A percentile compares a stretch with the other conserved stretches of the same genome.
Conservation (phyloP, 345 rosid species). For the Populus davidiana region DNA sequence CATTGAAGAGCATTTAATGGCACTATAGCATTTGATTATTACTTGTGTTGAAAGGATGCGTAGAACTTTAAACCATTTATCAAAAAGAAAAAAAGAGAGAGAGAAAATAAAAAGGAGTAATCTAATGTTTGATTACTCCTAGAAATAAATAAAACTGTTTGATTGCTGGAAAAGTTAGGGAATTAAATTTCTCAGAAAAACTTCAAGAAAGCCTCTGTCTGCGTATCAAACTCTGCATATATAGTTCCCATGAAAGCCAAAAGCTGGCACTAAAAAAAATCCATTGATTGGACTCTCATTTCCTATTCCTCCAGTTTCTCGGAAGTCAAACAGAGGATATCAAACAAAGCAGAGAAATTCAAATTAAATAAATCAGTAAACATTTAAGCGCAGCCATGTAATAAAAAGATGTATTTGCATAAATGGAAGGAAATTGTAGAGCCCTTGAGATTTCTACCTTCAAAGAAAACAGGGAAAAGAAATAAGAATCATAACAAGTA, state of each 20-base stretch:
- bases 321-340: slow-evolving; percentile 15
- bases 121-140: not conserved
- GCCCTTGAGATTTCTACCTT: not conserved
- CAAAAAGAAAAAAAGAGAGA: not conserved
- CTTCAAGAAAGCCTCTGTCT: not conserved
- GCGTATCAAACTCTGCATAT: not conserved
- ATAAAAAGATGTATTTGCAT: not conserved
- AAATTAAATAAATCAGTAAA: not conserved
- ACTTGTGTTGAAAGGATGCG: not conserved
- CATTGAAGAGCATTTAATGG: slow-evolving; percentile 7
- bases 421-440: not conserved
- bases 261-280: not conserved
- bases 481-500: not conserved
- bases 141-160: not conserved
- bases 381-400: too few relatives aligned
- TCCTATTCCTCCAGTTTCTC: slow-evolving; percentile 14
- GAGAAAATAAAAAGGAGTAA: too few relatives aligned
- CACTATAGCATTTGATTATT: not conserved
- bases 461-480: not conserved
- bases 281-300: not conserved
- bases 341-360: not conserved
- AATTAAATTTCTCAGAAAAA: not conserved
- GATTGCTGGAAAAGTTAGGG: slow-evolving; percentile 5
- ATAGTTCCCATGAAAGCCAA: not conserved
- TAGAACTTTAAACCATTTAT: not conserved